Evolutionary conservation across 176 grass and related monocot genomes (phyloP).

Genomic region (Alopecurus myosuroides): DNA sequence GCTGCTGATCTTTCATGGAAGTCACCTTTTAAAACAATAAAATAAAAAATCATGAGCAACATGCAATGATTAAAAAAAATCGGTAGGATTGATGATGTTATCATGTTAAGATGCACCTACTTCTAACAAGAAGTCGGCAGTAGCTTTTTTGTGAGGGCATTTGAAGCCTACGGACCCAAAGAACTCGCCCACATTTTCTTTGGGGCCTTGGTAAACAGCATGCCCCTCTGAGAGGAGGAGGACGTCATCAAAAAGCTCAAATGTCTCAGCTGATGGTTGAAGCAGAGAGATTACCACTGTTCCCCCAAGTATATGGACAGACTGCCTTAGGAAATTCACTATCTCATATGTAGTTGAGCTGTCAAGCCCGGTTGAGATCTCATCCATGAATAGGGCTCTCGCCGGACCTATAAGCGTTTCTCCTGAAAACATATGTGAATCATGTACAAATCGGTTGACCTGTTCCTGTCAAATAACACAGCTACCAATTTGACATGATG

Average conservation of each 20-base stretch:
- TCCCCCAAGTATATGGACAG: conserved; percentile 43
- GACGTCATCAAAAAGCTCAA: conserved; percentile 60
- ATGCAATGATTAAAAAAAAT: neutral
- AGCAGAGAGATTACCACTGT: conserved; percentile 60
- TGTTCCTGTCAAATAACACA: neutral
- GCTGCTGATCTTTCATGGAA: conserved; percentile 63
- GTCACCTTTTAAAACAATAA: conserved; percentile 49
- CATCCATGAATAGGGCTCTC: conserved; percentile 67
- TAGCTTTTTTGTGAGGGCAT: conserved; percentile 53
- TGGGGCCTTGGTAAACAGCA: conserved; percentile 59
- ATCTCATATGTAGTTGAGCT: conserved; percentile 71
- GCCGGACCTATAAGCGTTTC: conserved; percentile 64
- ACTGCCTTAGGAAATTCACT: conserved; percentile 36
- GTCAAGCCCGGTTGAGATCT: conserved; percentile 69
- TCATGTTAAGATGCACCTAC: conserved; percentile 24
- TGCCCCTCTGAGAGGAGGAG: conserved; percentile 57
- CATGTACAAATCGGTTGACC: neutral
- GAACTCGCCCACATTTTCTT: conserved; percentile 47
- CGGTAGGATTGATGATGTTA: neutral
- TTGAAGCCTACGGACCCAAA: conserved; percentile 52
- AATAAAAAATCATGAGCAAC: neutral
- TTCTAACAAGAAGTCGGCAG: conserved; percentile 64
- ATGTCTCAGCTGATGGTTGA: conserved; percentile 64
- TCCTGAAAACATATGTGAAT: conserved; percentile 26
- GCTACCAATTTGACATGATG: neutral